Evolutionary conservation across 306 rosid genomes (phyloP), one percentile per base, ranked within the genome.

Genomic region (Begonia fuchsioides): DNA sequence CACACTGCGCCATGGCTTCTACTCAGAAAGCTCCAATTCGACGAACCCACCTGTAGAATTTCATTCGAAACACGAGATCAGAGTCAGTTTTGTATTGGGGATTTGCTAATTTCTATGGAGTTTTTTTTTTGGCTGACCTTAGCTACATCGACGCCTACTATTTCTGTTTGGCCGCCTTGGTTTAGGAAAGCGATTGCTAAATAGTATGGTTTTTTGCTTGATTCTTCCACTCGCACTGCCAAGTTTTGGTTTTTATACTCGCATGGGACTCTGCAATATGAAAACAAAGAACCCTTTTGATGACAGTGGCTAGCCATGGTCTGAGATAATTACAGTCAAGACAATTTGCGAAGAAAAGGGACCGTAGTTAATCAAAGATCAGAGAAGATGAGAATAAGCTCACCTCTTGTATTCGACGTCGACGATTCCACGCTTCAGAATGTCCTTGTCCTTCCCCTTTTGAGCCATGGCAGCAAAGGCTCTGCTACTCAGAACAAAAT

Each of bases 91-190:
- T 2, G 7, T 26, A 26, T 4, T 5, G 35, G 35, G 35, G 7
- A 26, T 26, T 6, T 0, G 35, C 35, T 26, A 47, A 47, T 15
- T 14, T 15, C 6, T 9, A 47, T 47, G 51, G 45, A 41, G 45
- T 4, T 41, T 11, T 40, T 10, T 20, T 10, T 53, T 19, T 53
- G 50, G 44, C 67, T 32, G 52, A 86, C 96, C 85, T 69, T 68
- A 62, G 98, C 98, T 16, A 90, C 80, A 49, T 90, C 94, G 40
- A 79, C 78, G 5, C n/a, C 70, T 0, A 72, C 96, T 6, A 90
- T 82, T 68, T 85, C 98, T 1, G 98, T 90, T 74, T 90, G 96
- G 56, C 98, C 98, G 1, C 98, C 98, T 68, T 90, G 94, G 44
- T 77, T 81, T 66, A 90, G 55, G 48, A 90, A 59, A 69, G 69